These are phyloP conservation scores for Cladophialophora exuberans DNA, from an alignment of 2,329 filamentous ascomycete species.

Conservation along the genomic window DNA sequence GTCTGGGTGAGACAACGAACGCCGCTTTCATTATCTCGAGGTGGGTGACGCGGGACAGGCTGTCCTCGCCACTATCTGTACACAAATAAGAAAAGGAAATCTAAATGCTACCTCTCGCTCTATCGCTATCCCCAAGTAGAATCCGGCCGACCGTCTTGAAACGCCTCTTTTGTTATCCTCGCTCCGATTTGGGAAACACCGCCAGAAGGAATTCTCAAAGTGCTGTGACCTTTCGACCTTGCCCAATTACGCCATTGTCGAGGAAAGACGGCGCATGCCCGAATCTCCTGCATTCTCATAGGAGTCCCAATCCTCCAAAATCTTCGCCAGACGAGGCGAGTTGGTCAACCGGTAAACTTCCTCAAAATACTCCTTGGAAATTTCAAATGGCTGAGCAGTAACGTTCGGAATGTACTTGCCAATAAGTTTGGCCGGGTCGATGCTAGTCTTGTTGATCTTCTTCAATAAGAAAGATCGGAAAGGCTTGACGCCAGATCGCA, in stretches of 20 bases:
- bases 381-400: constrained; percentile 89
- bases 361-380: constrained; percentile 99
- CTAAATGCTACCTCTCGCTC: constrained; percentile 13
- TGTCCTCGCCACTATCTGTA: constrained; percentile 12
- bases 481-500: constrained; percentile 97
- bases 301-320: constrained; percentile 82
- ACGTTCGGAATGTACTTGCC: constrained; percentile 99
- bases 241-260: constrained; percentile 27
- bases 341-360: constrained; percentile 96
- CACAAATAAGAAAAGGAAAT: constrained; percentile 22
- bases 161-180: constrained; percentile 7
- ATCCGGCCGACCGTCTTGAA: neutral
- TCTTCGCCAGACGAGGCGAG: constrained; percentile 58
- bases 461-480: constrained; percentile 98
- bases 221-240: neutral
- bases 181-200: constrained; percentile 4
- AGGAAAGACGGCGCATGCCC: constrained; percentile 22
- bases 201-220: constrained; percentile 1
- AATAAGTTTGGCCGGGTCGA: constrained; percentile 93
- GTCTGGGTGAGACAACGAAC: constrained; percentile 16
- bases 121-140: neutral
- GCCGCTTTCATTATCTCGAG: constrained; percentile 26
- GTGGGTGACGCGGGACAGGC: neutral
- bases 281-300: constrained; percentile 53
- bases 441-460: constrained; percentile 99